These are phyloP conservation scores for Ophiostoma sp. DNA, from an alignment of 2,329 filamentous ascomycete genomes.

Conservation along the genomic window DNA sequence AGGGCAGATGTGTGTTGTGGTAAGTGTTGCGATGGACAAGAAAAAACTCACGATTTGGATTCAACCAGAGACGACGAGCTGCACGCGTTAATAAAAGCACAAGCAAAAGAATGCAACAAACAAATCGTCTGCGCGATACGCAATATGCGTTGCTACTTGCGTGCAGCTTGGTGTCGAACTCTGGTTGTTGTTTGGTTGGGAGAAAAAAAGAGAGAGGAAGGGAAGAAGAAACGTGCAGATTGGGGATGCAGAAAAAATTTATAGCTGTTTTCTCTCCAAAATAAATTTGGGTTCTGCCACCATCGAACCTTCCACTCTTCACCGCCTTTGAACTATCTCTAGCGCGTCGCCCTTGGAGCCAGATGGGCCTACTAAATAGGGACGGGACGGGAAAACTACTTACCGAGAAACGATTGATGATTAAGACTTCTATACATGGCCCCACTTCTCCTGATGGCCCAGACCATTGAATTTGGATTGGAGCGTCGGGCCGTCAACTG, in stretches of 20 bases:
- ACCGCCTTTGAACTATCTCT: neutral
- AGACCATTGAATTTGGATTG: neutral
- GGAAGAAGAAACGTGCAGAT: neutral
- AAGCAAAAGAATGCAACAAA: neutral
- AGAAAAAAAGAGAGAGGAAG: neutral
- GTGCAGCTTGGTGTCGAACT: neutral
- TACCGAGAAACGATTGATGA: neutral
- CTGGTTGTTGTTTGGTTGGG: neutral
- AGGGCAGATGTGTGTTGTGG: neutral
- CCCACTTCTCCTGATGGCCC: neutral
- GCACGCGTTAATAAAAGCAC: neutral
- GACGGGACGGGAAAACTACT: neutral
- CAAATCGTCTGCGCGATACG: neutral
- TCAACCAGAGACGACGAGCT: neutral
- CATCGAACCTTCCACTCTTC: neutral
- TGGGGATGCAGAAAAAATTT: conserved; percentile 23
- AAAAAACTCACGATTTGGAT: conserved; percentile 21
- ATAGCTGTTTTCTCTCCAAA: conserved; percentile 20
- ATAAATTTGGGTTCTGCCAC: conserved; percentile 7
- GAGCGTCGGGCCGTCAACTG: conserved; percentile 7
- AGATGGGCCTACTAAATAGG: neutral
- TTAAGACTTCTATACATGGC: neutral
- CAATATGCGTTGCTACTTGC: neutral
- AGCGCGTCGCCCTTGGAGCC: neutral
- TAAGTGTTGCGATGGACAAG: neutral